Percentiles rank a stretch among this genome's conserved stretches.
Conservation (phyloP, 192 early-diverging fungal species). For the Coemansia javaensis region DNA sequence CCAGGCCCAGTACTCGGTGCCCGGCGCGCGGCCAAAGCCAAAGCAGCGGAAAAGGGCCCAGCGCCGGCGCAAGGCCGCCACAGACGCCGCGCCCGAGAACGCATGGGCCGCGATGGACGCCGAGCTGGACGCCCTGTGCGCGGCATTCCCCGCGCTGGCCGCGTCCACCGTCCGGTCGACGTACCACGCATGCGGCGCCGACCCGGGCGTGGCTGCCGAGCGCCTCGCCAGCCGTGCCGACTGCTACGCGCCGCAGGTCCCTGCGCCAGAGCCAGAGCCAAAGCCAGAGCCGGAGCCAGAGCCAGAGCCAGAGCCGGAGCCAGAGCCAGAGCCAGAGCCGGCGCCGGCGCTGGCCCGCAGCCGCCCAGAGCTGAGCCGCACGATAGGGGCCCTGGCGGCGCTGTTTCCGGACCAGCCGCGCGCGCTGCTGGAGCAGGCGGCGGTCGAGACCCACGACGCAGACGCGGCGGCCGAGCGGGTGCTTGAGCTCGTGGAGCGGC, state of each 20-base stretch:
- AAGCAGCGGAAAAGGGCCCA: slow-evolving; percentile 6
- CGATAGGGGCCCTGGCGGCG: slow-evolving; percentile 2
- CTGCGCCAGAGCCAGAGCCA: too few species aligned
- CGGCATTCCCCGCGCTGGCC: slow-evolving; percentile 30
- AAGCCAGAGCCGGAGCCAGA: too few species aligned
- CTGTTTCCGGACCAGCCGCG: slow-evolving; percentile 22
- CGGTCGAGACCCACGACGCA: slow-evolving; percentile 5
- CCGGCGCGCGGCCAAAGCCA: slow-evolving; percentile 4
- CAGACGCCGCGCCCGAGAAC: slow-evolving; percentile 3
- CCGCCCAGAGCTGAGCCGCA: neutral
- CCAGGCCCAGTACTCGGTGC: slow-evolving; percentile 24
- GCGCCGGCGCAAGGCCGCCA: neutral
- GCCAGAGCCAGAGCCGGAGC: too few species aligned
- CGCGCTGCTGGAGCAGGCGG: slow-evolving; percentile 13
- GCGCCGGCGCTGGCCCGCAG: neutral
- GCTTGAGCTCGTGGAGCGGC: slow-evolving; percentile 1
- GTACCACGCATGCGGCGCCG: slow-evolving; percentile 34
- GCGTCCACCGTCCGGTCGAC: slow-evolving; percentile 19
- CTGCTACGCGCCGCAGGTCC: too few species aligned
- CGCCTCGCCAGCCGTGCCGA: too few species aligned
- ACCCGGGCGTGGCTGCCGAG: slow-evolving; percentile 7
- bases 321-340: too few species aligned
- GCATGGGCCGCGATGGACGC: slow-evolving; percentile 32
- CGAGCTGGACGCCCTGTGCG: slow-evolving; percentile 27
- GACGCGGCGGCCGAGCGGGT: slow-evolving; percentile 22